phyloP scores from a whole-genome alignment of 2,329 filamentous ascomycete genomes.

The Colletotrichum sp. region DNA sequence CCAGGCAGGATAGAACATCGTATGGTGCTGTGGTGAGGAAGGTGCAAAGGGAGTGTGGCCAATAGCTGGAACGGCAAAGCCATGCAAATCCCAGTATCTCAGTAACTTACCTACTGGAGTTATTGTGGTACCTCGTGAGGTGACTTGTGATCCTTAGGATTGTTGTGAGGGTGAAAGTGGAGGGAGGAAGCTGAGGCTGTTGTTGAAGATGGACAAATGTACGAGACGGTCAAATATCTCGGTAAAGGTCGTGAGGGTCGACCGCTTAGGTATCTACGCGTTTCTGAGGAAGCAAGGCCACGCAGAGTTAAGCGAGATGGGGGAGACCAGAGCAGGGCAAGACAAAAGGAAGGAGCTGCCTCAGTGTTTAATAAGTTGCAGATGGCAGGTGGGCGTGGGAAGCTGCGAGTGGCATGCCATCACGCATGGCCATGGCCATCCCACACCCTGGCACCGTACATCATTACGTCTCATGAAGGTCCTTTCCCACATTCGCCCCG shows the following conservation, averaged over 20 bases:
- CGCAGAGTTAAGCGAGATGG: neutral
- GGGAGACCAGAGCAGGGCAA: neutral
- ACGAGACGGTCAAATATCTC: neutral
- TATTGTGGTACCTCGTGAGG: neutral
- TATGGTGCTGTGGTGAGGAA: neutral
- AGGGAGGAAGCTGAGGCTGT: neutral
- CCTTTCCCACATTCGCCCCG: neutral
- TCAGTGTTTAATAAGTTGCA: neutral
- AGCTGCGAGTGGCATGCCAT: neutral
- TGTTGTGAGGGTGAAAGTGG: neutral
- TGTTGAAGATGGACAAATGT: neutral
- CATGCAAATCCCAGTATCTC: neutral
- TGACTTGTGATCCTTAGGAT: neutral
- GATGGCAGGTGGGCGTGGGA: neutral
- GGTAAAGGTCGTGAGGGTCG: neutral
- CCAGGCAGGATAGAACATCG: neutral
- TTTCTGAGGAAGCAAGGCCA: neutral
- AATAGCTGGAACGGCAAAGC: neutral
- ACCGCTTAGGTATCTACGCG: neutral
- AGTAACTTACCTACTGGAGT: conserved; percentile 6
- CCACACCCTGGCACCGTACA: neutral
- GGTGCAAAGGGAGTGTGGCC: neutral
- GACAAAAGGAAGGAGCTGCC: neutral
- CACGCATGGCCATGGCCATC: neutral
- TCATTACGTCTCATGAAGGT: neutral